A percentile compares a stretch with the other conserved stretches of the same genome.
These are phyloP conservation scores for Dichotomocladium elegans DNA, from an alignment of 371 early-diverging fungal genomes.

Conservation along the genomic window DNA sequence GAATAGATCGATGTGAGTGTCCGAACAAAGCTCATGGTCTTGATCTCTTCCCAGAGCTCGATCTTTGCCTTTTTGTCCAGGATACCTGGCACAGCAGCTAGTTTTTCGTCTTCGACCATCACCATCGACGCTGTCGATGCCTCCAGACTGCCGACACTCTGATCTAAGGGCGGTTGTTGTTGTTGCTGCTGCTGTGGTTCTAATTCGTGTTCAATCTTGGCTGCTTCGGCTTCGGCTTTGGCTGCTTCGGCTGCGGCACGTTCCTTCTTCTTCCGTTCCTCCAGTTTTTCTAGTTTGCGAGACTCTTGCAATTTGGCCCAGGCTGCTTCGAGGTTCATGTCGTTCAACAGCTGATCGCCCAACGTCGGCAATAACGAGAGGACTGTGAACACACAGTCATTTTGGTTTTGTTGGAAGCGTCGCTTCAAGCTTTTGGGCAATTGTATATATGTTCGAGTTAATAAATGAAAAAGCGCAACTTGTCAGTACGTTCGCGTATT, in stretches of 20 bases:
- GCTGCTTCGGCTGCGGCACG: slow-evolving; percentile 11
- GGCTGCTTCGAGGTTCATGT: slow-evolving; percentile 75
- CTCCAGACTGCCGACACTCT: slow-evolving; percentile 25
- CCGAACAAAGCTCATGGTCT: slow-evolving; percentile 79
- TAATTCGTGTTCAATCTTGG: too few relatives aligned
- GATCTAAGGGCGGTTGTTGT: slow-evolving; percentile 16
- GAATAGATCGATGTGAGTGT: slow-evolving; percentile 81
- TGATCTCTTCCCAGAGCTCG: slow-evolving; percentile 87
- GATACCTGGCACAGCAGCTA: too few relatives aligned
- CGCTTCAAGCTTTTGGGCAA: slow-evolving; percentile 65
- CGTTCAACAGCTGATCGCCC: slow-evolving; percentile 69
- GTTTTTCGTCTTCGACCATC: too few relatives aligned
- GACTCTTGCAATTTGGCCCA: slow-evolving; percentile 66
- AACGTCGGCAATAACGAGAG: slow-evolving; percentile 76
- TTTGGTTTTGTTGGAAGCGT: slow-evolving; percentile 91
- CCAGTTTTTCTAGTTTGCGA: slow-evolving; percentile 33
- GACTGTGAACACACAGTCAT: slow-evolving; percentile 85
- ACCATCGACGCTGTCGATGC: slow-evolving; percentile 4
- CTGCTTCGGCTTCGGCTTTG: slow-evolving; percentile 12
- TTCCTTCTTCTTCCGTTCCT: slow-evolving; percentile 9
- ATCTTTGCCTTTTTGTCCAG: slow-evolving; percentile 58
- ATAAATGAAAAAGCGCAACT: too few relatives aligned
- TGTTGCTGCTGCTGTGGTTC: not conserved
- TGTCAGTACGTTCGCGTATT: too few relatives aligned
- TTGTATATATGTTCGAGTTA: too few relatives aligned